phyloP scores from a whole-genome alignment of 2,329 filamentous ascomycete species.

The Trichoderma sp. region DNA sequence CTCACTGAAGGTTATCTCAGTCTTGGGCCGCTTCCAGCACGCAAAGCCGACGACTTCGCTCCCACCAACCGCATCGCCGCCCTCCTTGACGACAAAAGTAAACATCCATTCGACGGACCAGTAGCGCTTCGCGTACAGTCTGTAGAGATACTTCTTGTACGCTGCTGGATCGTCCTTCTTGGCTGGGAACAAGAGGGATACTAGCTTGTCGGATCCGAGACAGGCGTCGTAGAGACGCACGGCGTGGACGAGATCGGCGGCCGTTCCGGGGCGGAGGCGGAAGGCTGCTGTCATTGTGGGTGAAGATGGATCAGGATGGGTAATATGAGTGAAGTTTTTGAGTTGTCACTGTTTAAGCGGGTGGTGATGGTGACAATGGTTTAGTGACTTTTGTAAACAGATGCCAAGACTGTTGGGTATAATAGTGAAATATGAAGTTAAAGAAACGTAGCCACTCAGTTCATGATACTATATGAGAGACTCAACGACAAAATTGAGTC shows the following conservation, averaged over 20 bases:
- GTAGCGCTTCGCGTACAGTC: conserved; percentile 32
- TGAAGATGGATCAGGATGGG: not conserved
- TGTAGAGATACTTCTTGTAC: conserved; percentile 24
- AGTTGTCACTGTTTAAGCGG: not conserved
- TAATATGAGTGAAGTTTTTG: not conserved
- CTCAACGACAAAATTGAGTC: not conserved
- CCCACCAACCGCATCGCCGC: not conserved
- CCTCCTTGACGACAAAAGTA: conserved; percentile 25
- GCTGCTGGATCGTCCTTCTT: conserved; percentile 25
- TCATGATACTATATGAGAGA: not conserved
- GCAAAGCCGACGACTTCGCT: conserved; percentile 29
- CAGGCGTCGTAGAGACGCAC: conserved; percentile 30
- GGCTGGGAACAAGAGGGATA: conserved; percentile 34
- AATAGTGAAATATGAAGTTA: not conserved
- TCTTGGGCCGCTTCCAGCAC: conserved; percentile 34
- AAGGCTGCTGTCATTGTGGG: not conserved
- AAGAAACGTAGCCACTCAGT: not conserved
- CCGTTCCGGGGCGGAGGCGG: conserved; percentile 32
- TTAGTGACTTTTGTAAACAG: not conserved
- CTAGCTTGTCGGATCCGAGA: conserved; percentile 31
- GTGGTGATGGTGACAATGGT: not conserved
- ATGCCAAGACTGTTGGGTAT: not conserved
- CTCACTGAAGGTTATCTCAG: conserved; percentile 29
- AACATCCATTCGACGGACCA: conserved; percentile 35
- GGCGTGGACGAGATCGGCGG: conserved; percentile 30